phyloP scores from a whole-genome alignment of 2,329 filamentous ascomycete species.

The Ophioceras dolichostomum region DNA sequence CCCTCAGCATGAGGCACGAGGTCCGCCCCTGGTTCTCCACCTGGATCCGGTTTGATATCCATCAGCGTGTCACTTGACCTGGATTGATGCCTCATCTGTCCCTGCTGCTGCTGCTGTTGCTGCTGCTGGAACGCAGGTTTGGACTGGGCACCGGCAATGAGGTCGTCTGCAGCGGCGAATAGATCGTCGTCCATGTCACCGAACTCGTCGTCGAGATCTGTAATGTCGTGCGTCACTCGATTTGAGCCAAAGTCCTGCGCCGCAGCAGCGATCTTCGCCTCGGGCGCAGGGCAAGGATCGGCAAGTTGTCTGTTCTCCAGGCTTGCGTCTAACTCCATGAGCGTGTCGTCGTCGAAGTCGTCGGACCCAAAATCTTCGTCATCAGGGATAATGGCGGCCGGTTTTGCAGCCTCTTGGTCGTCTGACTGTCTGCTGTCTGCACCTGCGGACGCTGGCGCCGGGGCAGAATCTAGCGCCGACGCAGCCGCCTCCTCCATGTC shows the following conservation, averaged over 20 bases:
- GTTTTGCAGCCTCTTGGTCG: background rate
- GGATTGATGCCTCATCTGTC: background rate
- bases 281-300: no score
- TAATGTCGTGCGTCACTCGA: no score
- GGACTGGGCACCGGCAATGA: constrained; percentile 23
- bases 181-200: constrained; percentile 54
- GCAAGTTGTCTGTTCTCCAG: no score
- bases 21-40: no score
- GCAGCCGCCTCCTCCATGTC: constrained; percentile 2
- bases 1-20: no score
- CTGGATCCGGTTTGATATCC: no score
- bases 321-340: constrained; percentile 40
- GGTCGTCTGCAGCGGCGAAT: constrained; percentile 32
- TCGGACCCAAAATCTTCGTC: constrained; percentile 47
- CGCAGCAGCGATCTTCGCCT: no score
- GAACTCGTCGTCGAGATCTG: constrained; percentile 35
- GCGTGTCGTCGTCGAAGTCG: constrained; percentile 43
- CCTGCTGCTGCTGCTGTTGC: background rate
- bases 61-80: constrained; percentile 4
- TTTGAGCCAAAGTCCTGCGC: no score
- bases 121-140: constrained; percentile 7
- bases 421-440: background rate
- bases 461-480: no score
- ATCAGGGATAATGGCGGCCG: no score
- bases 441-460: no score